phyloP scores from a whole-genome alignment of 768 basidiomycete species.

The Galerina marginata region DNA sequence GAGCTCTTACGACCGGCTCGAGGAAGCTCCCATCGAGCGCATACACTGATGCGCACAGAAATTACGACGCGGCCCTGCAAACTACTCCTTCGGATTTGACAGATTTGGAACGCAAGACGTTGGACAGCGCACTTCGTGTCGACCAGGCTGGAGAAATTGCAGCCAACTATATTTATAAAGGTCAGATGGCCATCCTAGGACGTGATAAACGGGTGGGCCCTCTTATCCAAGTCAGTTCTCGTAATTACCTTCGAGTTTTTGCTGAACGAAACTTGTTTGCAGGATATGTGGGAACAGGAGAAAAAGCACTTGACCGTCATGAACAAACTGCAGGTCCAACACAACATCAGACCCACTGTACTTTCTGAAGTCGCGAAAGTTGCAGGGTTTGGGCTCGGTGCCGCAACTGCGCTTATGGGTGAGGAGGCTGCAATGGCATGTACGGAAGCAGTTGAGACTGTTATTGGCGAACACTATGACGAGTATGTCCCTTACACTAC shows the following conservation, averaged over 20 bases:
- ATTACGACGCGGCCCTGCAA: slow-evolving; percentile 45
- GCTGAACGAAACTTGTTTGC: slow-evolving; percentile 3
- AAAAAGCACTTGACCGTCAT: slow-evolving; percentile 89
- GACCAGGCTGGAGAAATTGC: slow-evolving; percentile 97
- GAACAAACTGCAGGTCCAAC: slow-evolving; percentile 84
- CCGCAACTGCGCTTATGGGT: slow-evolving; percentile 84
- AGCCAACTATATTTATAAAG: slow-evolving; percentile 94
- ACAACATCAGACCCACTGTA: slow-evolving; percentile 81
- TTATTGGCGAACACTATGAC: slow-evolving; percentile 98
- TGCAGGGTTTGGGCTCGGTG: slow-evolving; percentile 87
- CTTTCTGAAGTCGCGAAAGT: slow-evolving; percentile 86
- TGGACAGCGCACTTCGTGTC: slow-evolving; percentile 80
- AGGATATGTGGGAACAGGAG: slow-evolving; percentile 99
- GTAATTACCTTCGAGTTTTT: not conserved
- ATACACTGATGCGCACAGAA: slow-evolving; percentile 49
- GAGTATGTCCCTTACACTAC: slow-evolving; percentile 65
- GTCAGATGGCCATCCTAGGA: slow-evolving; percentile 80
- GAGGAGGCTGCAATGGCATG: slow-evolving; percentile 98
- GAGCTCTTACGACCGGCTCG: slow-evolving; percentile 10
- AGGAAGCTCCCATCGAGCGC: slow-evolving; percentile 40
- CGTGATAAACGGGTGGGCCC: slow-evolving; percentile 58
- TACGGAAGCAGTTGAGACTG: slow-evolving; percentile 97
- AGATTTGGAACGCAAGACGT: slow-evolving; percentile 47
- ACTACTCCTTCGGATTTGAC: slow-evolving; percentile 64
- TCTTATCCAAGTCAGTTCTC: slow-evolving; percentile 72